phyloP scores from a whole-genome alignment of 768 basidiomycete genomes.

The Boletus eberwhitei region DNA sequence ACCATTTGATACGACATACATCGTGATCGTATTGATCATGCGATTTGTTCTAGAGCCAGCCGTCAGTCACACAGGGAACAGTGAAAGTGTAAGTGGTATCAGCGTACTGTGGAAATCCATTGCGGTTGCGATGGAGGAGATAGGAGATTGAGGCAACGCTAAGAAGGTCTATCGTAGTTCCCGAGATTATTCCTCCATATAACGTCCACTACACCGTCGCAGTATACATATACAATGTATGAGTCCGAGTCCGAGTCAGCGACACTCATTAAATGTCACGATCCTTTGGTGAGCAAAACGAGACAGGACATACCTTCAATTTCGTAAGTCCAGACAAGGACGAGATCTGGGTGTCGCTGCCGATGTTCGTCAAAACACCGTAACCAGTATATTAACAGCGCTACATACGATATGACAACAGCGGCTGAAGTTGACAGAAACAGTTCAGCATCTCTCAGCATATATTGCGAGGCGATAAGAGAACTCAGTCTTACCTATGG shows the following conservation, averaged over 20 bases:
- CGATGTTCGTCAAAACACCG: neutral
- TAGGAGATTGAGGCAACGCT: neutral
- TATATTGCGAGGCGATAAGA: too few relatives aligned
- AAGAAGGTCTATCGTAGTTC: neutral
- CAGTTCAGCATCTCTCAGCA: neutral
- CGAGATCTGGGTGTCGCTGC: neutral
- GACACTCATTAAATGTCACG: neutral
- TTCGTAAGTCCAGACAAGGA: neutral
- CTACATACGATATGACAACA: neutral
- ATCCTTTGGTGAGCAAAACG: neutral
- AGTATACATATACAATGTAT: neutral
- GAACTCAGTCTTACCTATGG: neutral
- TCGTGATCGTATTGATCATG: neutral
- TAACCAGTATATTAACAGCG: neutral
- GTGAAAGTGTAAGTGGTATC: neutral
- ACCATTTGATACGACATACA: neutral
- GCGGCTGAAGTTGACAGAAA: neutral
- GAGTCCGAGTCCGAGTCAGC: neutral
- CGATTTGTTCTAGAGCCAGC: neutral
- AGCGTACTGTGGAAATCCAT: neutral
- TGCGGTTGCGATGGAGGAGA: neutral
- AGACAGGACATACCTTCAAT: neutral
- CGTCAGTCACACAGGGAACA: neutral
- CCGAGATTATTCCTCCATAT: neutral
- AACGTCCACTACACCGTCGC: neutral